These are phyloP conservation scores for Aspergillus brasiliensis DNA, from an alignment of 2,329 filamentous ascomycete genomes.

Conservation along the genomic window DNA sequence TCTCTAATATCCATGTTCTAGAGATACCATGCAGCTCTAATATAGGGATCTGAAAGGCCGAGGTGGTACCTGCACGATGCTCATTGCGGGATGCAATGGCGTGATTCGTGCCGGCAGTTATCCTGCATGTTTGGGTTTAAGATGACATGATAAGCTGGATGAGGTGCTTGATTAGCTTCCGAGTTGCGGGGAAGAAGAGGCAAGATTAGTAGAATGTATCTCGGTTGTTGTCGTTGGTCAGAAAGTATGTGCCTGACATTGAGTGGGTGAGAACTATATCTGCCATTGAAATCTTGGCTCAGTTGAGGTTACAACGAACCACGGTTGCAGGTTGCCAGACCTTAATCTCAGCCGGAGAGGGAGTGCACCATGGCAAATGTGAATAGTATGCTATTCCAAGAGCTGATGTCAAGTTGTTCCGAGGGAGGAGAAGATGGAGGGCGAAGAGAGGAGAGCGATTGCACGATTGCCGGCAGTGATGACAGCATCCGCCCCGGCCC, in stretches of 20 bases:
- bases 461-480: slow-evolving; percentile 10
- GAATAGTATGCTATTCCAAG: no score
- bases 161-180: slow-evolving; percentile 4
- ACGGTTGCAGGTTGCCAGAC: no score
- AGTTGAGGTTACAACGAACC: no score
- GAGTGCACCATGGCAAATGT: no score
- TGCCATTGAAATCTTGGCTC: no score
- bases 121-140: background rate
- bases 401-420: background rate
- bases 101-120: slow-evolving; percentile 4
- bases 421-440: background rate
- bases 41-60: background rate
- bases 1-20: background rate
- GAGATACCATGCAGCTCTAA: background rate
- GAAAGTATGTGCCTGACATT: background rate
- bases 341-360: no score
- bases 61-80: slow-evolving; percentile 5
- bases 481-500: slow-evolving; percentile 5
- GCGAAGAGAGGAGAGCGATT: background rate
- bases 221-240: no score
- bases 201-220: background rate
- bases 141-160: background rate
- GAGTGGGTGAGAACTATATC: background rate
- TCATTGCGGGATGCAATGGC: slow-evolving; percentile 9
- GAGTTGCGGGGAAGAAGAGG: background rate